phyloP scores from a whole-genome alignment of 257 asterid genomes.

The Thymus mandschuricus region DNA sequence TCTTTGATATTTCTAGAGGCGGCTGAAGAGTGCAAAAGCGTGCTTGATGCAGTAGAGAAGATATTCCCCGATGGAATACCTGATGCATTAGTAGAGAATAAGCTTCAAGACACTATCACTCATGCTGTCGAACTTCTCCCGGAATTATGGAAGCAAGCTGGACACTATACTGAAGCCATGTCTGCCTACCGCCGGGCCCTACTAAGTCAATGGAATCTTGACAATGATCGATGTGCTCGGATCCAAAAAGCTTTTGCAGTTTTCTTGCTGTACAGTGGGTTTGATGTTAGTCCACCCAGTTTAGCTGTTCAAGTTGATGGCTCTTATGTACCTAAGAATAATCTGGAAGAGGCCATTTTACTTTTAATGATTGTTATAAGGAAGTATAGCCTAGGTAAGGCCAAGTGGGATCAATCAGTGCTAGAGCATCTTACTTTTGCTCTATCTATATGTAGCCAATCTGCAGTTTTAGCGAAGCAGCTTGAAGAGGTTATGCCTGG shows the following conservation, averaged over 20 bases:
- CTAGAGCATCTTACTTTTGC: constrained; percentile 91
- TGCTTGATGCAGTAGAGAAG: constrained; percentile 96
- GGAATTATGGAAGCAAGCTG: constrained; percentile 89
- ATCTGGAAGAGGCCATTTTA: constrained; percentile 92
- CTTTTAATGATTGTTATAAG: constrained; percentile 96
- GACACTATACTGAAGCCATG: constrained; percentile 69
- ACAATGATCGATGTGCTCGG: constrained; percentile 88
- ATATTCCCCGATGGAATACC: constrained; percentile 81
- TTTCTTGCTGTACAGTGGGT: constrained; percentile 85
- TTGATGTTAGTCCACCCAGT: constrained; percentile 86
- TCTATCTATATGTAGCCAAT: constrained; percentile 81
- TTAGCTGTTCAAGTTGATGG: constrained; percentile 85
- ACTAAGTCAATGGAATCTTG: constrained; percentile 96
- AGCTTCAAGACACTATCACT: constrained; percentile 91
- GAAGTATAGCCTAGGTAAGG: constrained; percentile 77
- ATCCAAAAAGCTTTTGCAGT: constrained; percentile 92
- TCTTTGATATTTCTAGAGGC: constrained; percentile 72
- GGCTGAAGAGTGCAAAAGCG: constrained; percentile 86
- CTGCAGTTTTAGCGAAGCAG: constrained; percentile 79
- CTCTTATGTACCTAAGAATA: constrained; percentile 85
- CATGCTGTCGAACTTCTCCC: constrained; percentile 98
- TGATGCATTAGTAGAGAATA: constrained; percentile 75
- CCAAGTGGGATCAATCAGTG: constrained; percentile 84
- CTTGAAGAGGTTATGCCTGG: constrained; percentile 96
- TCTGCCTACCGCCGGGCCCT: constrained; percentile 88